These are phyloP conservation scores for Neurospora sp. DNA, from an alignment of 2,329 filamentous ascomycete species.

Conservation along the genomic window DNA sequence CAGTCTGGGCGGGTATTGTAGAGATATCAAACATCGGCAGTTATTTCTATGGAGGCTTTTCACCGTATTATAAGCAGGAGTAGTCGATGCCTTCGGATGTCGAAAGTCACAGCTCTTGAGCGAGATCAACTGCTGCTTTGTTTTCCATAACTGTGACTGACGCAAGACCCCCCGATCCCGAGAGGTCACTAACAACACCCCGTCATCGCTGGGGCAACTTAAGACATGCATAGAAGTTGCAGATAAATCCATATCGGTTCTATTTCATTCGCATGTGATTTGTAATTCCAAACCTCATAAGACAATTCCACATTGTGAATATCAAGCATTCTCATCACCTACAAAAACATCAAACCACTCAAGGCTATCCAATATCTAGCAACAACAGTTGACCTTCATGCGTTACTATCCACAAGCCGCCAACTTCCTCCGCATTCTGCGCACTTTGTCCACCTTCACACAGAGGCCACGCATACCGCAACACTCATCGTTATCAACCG, in stretches of 20 bases:
- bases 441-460: conserved; percentile 36
- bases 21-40: not conserved
- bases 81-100: not conserved
- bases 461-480: conserved; percentile 22
- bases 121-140: not conserved
- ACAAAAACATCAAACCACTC: not conserved
- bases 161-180: not conserved
- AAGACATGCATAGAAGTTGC: not conserved
- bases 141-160: not conserved
- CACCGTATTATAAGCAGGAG: not conserved
- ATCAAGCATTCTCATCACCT: conserved; percentile 1
- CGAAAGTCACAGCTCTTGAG: not conserved
- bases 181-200: not conserved
- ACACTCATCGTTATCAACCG: conserved; percentile 1
- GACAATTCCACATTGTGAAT: not conserved
- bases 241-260: not conserved
- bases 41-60: not conserved
- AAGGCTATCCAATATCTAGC: not conserved
- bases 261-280: not conserved
- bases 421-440: conserved; percentile 36
- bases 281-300: not conserved
- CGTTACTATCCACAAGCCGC: conserved; percentile 32
- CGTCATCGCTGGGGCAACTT: not conserved
- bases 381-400: not conserved
- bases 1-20: not conserved